Base-by-base conservation (phyloP, 768 basidiomycete species). In the Tephrocybe sp. region DNA sequence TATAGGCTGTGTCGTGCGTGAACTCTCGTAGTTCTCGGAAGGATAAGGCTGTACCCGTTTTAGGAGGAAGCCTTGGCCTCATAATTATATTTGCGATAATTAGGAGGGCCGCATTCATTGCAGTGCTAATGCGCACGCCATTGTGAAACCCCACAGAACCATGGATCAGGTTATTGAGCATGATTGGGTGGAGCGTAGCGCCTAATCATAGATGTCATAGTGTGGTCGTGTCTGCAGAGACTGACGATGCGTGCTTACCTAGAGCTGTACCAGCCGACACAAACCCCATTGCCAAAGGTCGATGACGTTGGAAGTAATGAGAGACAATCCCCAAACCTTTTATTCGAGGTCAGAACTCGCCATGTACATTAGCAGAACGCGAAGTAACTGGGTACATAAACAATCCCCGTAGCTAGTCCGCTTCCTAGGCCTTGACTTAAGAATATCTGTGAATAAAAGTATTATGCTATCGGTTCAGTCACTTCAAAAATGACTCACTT, bases 141-240 rank as follows among this genome's bases (percentile, higher is more conserved):
- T 66, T 68, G 35, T 69, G 65, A 54, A 75, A 76, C 9, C 72
- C 73, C 22, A 72, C 45, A 1, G 48, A 49, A 11, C 67, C 61
- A 51, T 66, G 58, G 40, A 74, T 68, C 1, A 74, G 64, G 35
- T 73, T 71, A 57, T 85, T 84, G 30, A 86, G 64, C 70, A 84
- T 73, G 57, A 83, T 80, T 1, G 80, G 80, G 51, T 82, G 79
- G 4, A 83, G 49, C 18, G 79, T 69, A 18, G 80, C 79, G 9
- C 83, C 82, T 66, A 42, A 18, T 1, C 13, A 34, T 26, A n/a
- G n/a, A n/a, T 35, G 25, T 18, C 22, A 28, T 22, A 12, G 43
- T 24, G 52, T 31, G 13, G 25, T 13, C 44, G 30, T 49, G 22
- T 28, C 31, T 44, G 18, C 18, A 30, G 42, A 5, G 38, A n/a